Evolutionary conservation across 2,329 filamentous ascomycete species (phyloP), one percentile per base, ranked within the genome.

Genomic region (Metarhizium rileyi): DNA sequence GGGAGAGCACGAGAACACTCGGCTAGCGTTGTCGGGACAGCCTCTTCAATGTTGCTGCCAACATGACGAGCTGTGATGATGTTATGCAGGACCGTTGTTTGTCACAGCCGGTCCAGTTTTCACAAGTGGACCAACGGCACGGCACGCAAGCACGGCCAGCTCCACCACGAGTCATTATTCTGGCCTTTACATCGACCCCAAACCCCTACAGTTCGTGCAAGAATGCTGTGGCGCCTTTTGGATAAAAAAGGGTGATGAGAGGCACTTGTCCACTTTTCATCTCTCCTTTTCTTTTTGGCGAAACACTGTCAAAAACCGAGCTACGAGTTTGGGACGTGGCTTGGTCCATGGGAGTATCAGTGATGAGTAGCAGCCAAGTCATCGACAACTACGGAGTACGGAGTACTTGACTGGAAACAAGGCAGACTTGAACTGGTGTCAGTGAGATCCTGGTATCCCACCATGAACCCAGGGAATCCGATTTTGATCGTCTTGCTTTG

Each of bases 121-220:
- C 16, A 12, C 4, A 36, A 35, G 43, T 46, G 43, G 42, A 46
- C 36, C 48, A 40, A 43, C 33, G 44, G 38, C 43, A 36, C 44
- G 36, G 48, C 16, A 50, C 48, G 48, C 48, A 14, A 42, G 20
- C 38, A 46, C 36, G 46, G 25, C 6, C n/a, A 20, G 33, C 46
- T 26, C 46, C 25, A 22, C 26, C 33, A 14, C 46, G 12, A 14
- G 18, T 18, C 22, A 33, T 44, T 26, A 22, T 47, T 47, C 27
- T 46, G 18, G 30, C 30, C 27, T n/a, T 16, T n/a, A 8, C n/a
- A 22, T 16, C 22, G 20, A 25, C 38, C 22, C 38, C 18, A 12
- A 25, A 14, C 38, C 12, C 38, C 38, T 25, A 42, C 22, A 10
- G 22, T 42, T 42, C 35, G 22, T 25, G 38, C 38, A 38, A 38